These are phyloP conservation scores for Piedraia hortae DNA, from an alignment of 2,329 filamentous ascomycete species.

Conservation along the genomic window DNA sequence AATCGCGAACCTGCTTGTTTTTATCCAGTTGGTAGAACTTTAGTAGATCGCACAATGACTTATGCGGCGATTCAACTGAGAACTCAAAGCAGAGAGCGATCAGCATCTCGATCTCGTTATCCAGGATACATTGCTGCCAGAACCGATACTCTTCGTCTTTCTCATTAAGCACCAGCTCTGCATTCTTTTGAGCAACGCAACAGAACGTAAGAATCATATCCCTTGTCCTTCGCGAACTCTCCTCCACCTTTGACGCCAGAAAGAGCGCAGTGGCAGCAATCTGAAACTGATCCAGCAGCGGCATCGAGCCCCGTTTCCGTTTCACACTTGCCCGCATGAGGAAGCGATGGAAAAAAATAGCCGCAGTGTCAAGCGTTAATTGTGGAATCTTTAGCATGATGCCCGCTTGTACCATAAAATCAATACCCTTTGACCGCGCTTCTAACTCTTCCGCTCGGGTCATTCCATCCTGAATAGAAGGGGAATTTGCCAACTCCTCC, in stretches of 20 bases:
- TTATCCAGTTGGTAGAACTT: slow-evolving; percentile 45
- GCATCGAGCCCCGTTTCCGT: slow-evolving; percentile 32
- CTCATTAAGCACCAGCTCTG: slow-evolving; percentile 72
- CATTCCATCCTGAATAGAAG: slow-evolving; percentile 64
- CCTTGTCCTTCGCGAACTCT: slow-evolving; percentile 86
- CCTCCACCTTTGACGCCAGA: slow-evolving; percentile 87
- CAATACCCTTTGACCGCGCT: slow-evolving; percentile 68
- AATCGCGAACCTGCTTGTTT: slow-evolving; percentile 57
- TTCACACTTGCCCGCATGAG: slow-evolving; percentile 75
- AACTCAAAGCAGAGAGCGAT: slow-evolving; percentile 86
- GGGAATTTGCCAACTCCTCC: slow-evolving; percentile 56
- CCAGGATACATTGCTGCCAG: slow-evolving; percentile 82
- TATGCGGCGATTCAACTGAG: slow-evolving; percentile 69
- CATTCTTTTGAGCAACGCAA: slow-evolving; percentile 82
- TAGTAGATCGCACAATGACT: slow-evolving; percentile 56
- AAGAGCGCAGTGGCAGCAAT: slow-evolving; percentile 80
- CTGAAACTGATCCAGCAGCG: slow-evolving; percentile 60
- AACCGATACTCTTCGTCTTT: slow-evolving; percentile 96
- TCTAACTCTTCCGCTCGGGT: slow-evolving; percentile 48
- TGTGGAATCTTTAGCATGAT: slow-evolving; percentile 80
- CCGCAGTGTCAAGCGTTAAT: slow-evolving; percentile 71
- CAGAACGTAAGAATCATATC: slow-evolving; percentile 84
- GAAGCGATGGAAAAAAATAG: slow-evolving; percentile 85
- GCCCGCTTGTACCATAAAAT: slow-evolving; percentile 87
- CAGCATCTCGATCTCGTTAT: slow-evolving; percentile 75